These are phyloP conservation scores for Podila horticola DNA, from an alignment of 192 early-diverging fungal genomes.

Conservation along the genomic window DNA sequence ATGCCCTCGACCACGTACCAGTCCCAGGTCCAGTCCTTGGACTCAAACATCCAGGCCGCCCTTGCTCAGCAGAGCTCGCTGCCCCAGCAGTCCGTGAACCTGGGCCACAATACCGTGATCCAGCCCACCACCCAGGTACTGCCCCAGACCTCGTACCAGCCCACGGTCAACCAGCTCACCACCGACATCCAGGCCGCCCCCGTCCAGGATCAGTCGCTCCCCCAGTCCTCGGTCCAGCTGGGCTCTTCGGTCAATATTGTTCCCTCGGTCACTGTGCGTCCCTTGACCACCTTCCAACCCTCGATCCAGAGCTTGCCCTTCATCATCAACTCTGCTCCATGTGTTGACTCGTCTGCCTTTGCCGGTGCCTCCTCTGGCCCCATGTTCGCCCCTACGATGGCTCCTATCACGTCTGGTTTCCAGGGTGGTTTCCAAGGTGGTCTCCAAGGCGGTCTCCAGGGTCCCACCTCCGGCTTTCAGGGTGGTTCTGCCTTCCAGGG, in stretches of 20 bases:
- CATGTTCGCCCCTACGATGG: too few species aligned
- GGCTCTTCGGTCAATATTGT: conserved; percentile 23
- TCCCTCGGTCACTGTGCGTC: conserved; percentile 23
- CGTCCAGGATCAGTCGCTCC: conserved; percentile 39
- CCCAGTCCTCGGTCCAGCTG: conserved; percentile 41
- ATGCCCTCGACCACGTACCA: conserved; percentile 38
- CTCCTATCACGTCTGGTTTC: too few species aligned
- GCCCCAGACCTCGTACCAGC: conserved; percentile 42
- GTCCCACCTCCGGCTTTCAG: too few species aligned
- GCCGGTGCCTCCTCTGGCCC: too few species aligned
- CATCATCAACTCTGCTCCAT: conserved; percentile 40
- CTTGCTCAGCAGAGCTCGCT: conserved; percentile 17
- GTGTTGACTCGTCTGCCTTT: neutral
- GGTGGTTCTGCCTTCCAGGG: too few species aligned
- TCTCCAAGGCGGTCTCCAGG: too few species aligned
- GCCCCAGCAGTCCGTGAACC: conserved; percentile 28
- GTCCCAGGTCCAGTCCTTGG: conserved; percentile 33
- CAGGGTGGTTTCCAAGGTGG: too few species aligned
- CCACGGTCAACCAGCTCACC: conserved; percentile 32
- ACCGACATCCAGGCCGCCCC: conserved; percentile 21
- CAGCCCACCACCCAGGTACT: conserved; percentile 36
- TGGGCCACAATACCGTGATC: conserved; percentile 36
- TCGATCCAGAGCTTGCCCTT: conserved; percentile 34
- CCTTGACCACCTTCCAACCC: conserved; percentile 49
- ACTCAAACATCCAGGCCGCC: conserved; percentile 29